A percentile compares a stretch with the other conserved stretches of the same genome.
Conservation (phyloP, 2,329 filamentous ascomycete genomes). For the Boeremia exigua region DNA sequence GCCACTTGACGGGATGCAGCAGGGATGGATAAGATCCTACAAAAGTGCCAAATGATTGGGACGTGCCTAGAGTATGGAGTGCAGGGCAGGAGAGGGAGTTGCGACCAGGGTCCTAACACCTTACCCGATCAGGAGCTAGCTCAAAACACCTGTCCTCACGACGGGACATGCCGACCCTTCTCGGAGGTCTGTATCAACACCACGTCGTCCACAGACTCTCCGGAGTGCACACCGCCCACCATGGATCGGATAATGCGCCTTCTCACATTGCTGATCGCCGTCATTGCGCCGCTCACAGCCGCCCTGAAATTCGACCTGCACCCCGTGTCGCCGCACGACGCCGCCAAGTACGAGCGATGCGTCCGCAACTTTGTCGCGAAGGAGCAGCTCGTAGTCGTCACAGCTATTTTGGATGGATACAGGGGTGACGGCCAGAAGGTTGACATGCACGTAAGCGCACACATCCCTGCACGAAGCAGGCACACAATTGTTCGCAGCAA, state of each 20-base stretch:
- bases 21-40: not conserved
- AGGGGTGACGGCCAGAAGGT: constrained; percentile 91
- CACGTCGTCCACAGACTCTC: constrained; percentile 24
- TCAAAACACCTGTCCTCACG: constrained; percentile 46
- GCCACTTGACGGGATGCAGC: no score
- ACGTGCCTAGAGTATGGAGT: not conserved
- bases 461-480: not conserved
- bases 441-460: constrained; percentile 82
- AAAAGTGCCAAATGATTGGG: not conserved
- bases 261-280: constrained; percentile 41
- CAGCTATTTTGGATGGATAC: constrained; percentile 81
- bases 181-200: constrained; percentile 20
- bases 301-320: constrained; percentile 94
- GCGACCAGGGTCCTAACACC: constrained; percentile 13
- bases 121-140: constrained; percentile 22
- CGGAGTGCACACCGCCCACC: constrained; percentile 18
- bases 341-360: constrained; percentile 77
- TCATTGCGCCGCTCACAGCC: constrained; percentile 54
- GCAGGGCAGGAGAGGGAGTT: not conserved
- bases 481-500: not conserved
- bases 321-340: constrained; percentile 69
- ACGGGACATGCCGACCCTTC: constrained; percentile 5
- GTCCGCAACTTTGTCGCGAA: constrained; percentile 93
- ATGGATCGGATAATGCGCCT: constrained; percentile 47
- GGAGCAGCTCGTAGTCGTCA: constrained; percentile 95